phyloP scores from a whole-genome alignment of 2,329 filamentous ascomycete genomes.

The Fusarium sp. region DNA sequence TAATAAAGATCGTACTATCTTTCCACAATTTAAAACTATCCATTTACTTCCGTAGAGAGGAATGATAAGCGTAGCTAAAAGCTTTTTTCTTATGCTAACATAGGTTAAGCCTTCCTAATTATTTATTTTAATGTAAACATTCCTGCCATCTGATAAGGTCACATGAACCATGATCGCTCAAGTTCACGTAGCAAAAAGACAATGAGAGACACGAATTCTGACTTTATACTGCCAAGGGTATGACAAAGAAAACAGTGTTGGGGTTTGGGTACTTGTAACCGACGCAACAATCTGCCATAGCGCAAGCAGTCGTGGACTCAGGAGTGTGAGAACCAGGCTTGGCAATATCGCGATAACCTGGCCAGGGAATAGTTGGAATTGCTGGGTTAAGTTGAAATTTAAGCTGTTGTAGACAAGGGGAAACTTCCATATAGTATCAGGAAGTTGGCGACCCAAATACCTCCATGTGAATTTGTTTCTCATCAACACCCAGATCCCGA shows the following conservation, averaged over 20 bases:
- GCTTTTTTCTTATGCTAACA: neutral
- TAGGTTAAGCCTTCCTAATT: neutral
- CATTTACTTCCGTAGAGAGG: neutral
- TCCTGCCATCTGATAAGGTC: neutral
- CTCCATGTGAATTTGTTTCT: neutral
- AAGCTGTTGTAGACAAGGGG: neutral
- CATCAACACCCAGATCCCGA: neutral
- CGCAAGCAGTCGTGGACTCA: neutral
- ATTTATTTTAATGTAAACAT: neutral
- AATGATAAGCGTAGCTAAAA: neutral
- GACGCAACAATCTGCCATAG: neutral
- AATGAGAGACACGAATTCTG: neutral
- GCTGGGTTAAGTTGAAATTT: neutral
- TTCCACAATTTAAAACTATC: neutral
- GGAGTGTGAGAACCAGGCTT: neutral
- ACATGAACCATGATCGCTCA: neutral
- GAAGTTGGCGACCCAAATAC: neutral
- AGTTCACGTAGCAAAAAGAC: neutral
- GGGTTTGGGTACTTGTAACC: neutral
- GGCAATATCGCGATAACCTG: neutral
- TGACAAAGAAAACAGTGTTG: neutral
- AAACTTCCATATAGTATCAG: neutral
- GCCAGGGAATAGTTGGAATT: neutral
- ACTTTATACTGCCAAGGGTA: neutral
- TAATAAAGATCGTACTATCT: neutral